Conservation (phyloP, 257 asterid genomes). For the Rehmannia glutinosa region DNA sequence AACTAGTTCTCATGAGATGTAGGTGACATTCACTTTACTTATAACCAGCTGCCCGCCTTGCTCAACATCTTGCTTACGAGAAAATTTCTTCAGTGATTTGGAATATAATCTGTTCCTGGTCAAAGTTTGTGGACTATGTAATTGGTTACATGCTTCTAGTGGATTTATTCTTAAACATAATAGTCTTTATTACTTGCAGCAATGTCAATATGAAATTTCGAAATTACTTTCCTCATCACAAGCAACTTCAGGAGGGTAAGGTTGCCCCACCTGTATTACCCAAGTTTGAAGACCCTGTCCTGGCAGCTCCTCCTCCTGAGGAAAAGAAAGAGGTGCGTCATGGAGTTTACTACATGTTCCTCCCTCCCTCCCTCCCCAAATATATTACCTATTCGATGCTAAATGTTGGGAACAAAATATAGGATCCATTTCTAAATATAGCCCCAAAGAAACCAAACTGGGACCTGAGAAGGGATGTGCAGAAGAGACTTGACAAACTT, state of each 20-base stretch:
- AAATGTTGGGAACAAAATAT: constrained; percentile 6
- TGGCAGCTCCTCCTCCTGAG: constrained; percentile 51
- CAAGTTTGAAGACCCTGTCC: constrained; percentile 81
- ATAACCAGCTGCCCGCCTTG: background rate
- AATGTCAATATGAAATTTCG: constrained; percentile 79
- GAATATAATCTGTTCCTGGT: background rate
- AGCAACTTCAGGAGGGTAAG: constrained; percentile 92
- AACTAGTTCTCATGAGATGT: background rate
- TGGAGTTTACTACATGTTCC: background rate
- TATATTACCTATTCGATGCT: background rate
- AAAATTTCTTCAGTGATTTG: background rate
- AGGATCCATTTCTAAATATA: constrained; percentile 93
- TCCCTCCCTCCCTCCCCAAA: background rate
- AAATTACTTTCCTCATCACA: constrained; percentile 94
- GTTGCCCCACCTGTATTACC: constrained; percentile 86
- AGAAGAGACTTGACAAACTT: constrained; percentile 87
- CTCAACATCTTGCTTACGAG: background rate
- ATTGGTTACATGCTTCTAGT: background rate
- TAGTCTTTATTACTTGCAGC: constrained; percentile 31
- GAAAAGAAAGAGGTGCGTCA: constrained; percentile 74
- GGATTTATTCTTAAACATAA: background rate
- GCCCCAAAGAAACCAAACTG: constrained; percentile 98
- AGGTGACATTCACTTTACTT: background rate
- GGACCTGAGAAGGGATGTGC: constrained; percentile 95
- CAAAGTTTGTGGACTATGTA: background rate